Evolutionary conservation across 1,139 yeast species (phyloP), one percentile per base, ranked within the genome.

Genomic region (Saccharomyces pastorianus): DNA sequence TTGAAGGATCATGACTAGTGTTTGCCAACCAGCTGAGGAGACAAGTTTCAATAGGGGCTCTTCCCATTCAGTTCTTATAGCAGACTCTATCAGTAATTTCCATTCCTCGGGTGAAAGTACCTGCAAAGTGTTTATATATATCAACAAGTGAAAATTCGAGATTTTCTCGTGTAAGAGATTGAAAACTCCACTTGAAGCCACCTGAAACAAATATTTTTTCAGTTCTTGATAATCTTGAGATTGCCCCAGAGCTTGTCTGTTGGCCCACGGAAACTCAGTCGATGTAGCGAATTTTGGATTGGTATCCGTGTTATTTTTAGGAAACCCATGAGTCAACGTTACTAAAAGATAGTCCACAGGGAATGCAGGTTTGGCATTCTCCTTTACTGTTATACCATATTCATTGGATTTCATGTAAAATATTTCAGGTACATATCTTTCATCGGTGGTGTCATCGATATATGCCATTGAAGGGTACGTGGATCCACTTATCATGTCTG

Each of bases 271-370:
- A 71, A 88, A 91, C 7, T 72, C 67, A 14, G 72, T 63, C 2
- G 68, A 61, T 3, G 70, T 71, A 26, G 68, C 65, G 64, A 84
- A 81, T 13, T 51, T 47, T 14, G 59, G 56, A 3, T 42, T 52
- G 46, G 75, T 59, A 2, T 88, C 83, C 5, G 70, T 70, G 4
- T 87, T 84, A 0, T 75, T 75, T 55, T 80, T 75, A 1, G 96
- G 96, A 78, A 93, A 93, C 1, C 99, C 96, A 69, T 93, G 98
- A 14, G 96, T 86, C 58, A 93, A 73, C 2, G 97, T 85, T 0
- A 93, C 96, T 53, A 95, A 73, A 58, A 95, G 72, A 68, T 88
- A 95, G 61, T 95, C 99, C 14, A 89, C 95, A 0, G 99, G 99
- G 70, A 95, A 90, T 6, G 96, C 89, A 0, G 99, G 98, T 66